Conservation (phyloP, 305 asterid genomes). For the Lippia alba region DNA sequence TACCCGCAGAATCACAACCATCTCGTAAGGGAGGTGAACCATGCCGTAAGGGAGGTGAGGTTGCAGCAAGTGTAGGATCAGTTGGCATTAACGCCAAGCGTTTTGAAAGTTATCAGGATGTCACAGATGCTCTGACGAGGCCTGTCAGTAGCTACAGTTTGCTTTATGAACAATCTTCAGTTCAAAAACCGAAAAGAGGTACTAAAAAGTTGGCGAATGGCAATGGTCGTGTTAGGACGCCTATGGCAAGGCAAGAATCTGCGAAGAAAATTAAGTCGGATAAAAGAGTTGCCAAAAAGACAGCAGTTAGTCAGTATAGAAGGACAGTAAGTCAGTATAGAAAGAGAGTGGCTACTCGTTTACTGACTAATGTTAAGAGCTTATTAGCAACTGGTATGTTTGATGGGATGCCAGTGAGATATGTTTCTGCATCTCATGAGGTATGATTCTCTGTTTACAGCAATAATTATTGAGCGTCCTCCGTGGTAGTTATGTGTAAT, state of each 20-base stretch:
- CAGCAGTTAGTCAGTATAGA: constrained; percentile 31
- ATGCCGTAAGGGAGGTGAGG: constrained; percentile 26
- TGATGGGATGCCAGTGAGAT: constrained; percentile 72
- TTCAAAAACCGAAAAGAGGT: constrained; percentile 38
- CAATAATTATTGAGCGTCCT: no score
- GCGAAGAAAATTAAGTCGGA: constrained; percentile 45
- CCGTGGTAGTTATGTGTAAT: no score
- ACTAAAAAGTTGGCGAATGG: constrained; percentile 36
- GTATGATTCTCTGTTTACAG: constrained; percentile 30
- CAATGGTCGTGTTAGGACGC: constrained; percentile 16
- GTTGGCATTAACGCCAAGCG: constrained; percentile 38
- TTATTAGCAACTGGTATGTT: constrained; percentile 68
- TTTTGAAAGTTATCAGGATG: constrained; percentile 56
- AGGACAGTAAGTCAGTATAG: constrained; percentile 34
- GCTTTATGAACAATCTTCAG: constrained; percentile 53
- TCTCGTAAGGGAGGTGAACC: constrained; percentile 26
- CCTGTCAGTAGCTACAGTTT: constrained; percentile 55
- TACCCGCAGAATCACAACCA: neutral
- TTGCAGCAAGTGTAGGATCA: constrained; percentile 2
- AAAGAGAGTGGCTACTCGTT: constrained; percentile 43
- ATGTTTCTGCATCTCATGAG: constrained; percentile 54
- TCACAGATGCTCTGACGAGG: constrained; percentile 49
- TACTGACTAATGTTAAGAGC: constrained; percentile 70
- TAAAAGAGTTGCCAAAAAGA: constrained; percentile 48
- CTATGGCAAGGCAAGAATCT: constrained; percentile 43